Conservation (phyloP, 1,139 yeast species). For the Nadsonia commutata region DNA sequence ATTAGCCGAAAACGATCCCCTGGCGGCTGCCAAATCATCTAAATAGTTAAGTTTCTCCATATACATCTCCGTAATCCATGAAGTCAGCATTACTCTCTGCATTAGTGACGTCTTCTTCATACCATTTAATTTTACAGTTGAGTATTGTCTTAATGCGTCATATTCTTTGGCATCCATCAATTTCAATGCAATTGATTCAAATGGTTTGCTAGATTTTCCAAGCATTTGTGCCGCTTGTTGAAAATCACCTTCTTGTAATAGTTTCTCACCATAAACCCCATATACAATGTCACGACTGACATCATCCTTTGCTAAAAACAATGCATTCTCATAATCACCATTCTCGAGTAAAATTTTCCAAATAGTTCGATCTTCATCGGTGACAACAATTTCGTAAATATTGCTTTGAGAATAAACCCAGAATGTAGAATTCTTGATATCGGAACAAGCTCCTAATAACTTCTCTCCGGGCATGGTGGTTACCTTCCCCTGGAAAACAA, state of each 20-base stretch:
- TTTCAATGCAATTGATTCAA: constrained; percentile 56
- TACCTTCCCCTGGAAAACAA: constrained; percentile 29
- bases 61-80: constrained; percentile 69
- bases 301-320: constrained; percentile 31
- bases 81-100: constrained; percentile 49
- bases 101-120: constrained; percentile 30
- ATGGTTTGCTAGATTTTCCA: constrained; percentile 51
- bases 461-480: constrained; percentile 26
- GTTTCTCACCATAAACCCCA: constrained; percentile 48
- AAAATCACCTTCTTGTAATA: constrained; percentile 25
- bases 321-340: constrained; percentile 55
- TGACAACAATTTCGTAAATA: constrained; percentile 55
- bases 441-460: constrained; percentile 46
- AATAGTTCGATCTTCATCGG: constrained; percentile 55
- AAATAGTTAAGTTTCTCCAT: constrained; percentile 35
- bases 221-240: constrained; percentile 45
- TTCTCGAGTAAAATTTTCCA: constrained; percentile 60
- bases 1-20: constrained; percentile 3
- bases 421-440: constrained; percentile 36
- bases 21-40: constrained; percentile 27
- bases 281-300: constrained; percentile 36
- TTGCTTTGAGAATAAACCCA: constrained; percentile 42
- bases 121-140: constrained; percentile 35
- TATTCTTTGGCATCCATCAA: constrained; percentile 34
- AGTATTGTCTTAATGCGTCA: constrained; percentile 41